Evolutionary conservation across 495 filamentous ascomycete genomes (phyloP).

Genomic region (Aspergillus nanangensis): DNA sequence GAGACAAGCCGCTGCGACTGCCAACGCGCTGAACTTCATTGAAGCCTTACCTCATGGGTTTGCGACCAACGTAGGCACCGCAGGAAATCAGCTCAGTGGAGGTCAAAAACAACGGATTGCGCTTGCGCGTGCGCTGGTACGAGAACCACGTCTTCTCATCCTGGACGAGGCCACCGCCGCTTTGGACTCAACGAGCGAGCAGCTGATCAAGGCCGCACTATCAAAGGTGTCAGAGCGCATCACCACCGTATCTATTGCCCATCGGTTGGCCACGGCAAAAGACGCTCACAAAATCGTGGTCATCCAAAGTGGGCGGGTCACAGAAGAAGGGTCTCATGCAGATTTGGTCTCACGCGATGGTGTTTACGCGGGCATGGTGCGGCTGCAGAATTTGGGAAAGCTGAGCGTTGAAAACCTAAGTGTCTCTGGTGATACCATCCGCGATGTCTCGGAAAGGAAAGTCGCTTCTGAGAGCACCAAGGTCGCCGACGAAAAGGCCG

Average conservation of each 20-base stretch:
- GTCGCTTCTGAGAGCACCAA: not conserved
- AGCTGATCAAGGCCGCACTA: conserved; percentile 42
- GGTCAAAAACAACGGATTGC: conserved; percentile 62
- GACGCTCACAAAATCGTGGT: conserved; percentile 62
- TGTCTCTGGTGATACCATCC: conserved; percentile 10
- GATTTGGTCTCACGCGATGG: conserved; percentile 26
- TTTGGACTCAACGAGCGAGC: conserved; percentile 49
- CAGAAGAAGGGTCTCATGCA: conserved; percentile 48
- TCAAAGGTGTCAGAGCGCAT: conserved; percentile 32
- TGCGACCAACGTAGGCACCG: conserved; percentile 45
- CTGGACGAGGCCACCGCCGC: conserved; percentile 72
- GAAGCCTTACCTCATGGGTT: conserved; percentile 43
- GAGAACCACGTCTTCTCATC: conserved; percentile 68
- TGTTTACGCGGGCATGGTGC: conserved; percentile 39
- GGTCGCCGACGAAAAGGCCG: conserved; percentile 14
- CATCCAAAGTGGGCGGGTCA: conserved; percentile 42
- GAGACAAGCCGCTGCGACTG: conserved; percentile 29
- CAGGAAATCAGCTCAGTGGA: conserved; percentile 53
- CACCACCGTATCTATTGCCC: conserved; percentile 37
- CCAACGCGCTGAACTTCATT: conserved; percentile 41
- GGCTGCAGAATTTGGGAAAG: conserved; percentile 27
- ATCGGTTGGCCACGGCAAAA: conserved; percentile 35
- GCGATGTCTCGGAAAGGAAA: conserved; percentile 6
- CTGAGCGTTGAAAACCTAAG: conserved; percentile 9
- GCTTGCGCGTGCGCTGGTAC: conserved; percentile 66